These are phyloP conservation scores for Hypoxylon sp. DNA, from an alignment of 2,329 filamentous ascomycete genomes.

Conservation along the genomic window DNA sequence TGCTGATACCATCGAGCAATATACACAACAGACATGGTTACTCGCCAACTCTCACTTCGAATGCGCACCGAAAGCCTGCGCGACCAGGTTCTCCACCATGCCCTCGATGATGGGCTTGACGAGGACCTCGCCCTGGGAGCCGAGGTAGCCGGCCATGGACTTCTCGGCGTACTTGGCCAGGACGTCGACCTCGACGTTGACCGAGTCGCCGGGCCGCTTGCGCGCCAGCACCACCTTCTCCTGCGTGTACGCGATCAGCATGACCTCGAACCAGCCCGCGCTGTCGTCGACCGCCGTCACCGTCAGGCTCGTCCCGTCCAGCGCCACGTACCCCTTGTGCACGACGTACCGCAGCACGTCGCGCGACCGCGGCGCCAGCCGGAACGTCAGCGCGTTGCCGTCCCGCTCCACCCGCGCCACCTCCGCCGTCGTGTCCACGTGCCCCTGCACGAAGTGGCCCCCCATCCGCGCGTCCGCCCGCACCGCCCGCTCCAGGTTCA, in stretches of 20 bases:
- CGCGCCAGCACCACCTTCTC: slow-evolving; percentile 85
- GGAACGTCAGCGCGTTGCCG: slow-evolving; percentile 90
- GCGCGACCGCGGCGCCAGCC: slow-evolving; percentile 78
- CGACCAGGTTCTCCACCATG: slow-evolving; percentile 80
- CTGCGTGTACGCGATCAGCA: slow-evolving; percentile 97
- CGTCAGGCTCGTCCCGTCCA: slow-evolving; percentile 95
- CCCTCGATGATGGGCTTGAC: slow-evolving; percentile 73
- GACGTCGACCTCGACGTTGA: slow-evolving; percentile 95
- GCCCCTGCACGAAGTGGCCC: slow-evolving; percentile 97
- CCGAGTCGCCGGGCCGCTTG: slow-evolving; percentile 82
- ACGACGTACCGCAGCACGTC: slow-evolving; percentile 87
- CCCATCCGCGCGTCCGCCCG: slow-evolving; percentile 94
- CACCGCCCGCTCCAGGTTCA: slow-evolving; percentile 96
- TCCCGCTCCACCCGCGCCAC: slow-evolving; percentile 81
- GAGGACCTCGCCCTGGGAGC: slow-evolving; percentile 63
- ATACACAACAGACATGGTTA: not conserved
- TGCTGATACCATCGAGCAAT: not conserved
- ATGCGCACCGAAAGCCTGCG: slow-evolving; percentile 68
- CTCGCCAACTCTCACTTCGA: slow-evolving; percentile 2
- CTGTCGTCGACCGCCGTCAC: slow-evolving; percentile 86
- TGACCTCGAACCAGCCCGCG: slow-evolving; percentile 90
- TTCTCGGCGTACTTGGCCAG: slow-evolving; percentile 89
- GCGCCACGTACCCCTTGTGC: slow-evolving; percentile 94
- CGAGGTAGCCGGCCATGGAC: slow-evolving; percentile 85
- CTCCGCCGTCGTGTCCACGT: slow-evolving; percentile 89